Base-by-base conservation (phyloP, 495 filamentous ascomycete genomes). In the Trichoderma orchidacearum region DNA sequence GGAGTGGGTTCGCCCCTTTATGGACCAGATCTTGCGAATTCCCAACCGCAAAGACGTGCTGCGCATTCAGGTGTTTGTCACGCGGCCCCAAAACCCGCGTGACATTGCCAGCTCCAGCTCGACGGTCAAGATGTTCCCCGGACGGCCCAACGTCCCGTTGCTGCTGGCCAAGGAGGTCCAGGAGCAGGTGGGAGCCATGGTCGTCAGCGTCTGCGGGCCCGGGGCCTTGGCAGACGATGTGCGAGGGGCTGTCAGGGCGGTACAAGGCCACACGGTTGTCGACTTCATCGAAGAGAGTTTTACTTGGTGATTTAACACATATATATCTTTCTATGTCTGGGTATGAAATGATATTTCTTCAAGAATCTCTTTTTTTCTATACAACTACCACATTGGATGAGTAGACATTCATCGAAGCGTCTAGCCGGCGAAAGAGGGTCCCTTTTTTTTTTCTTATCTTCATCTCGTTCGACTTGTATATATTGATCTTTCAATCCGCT, bases 1-100 rank as follows among this genome's bases (percentile, higher is more conserved):
- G 11, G 89, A 95, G 69, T 98, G 93, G 93, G 88, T 90, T 61
- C 79, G 87, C 6, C 86, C 88, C 13, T 97, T 87, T 87, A 95
- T 98, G 87, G 90, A 90, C 57, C 76, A 78, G 59, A 85, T 97
- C 54, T 73, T 96, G 56, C 76, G 76, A 36, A 84, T 95, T 84
- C 83, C 87, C 8, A 74, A 80, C 45, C 83, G 90, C 3, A 75
- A 86, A 23, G 87, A 92, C 15, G 73, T 94, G 3, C 80, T 97
- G 48, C 81, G 82, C 51, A 84, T 96, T 64, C 81, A 89, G 68
- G 79, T 96, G 4, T 96, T 94, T 69, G 80, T 97, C 54, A 96
- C 91, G 1, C 76, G 87, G 9, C 91, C 91, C 5, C 79, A 84
- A 60, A 82, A 79, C 60, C 76, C 83, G 0, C 84, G 79, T 65